A percentile compares a stretch with the other conserved stretches of the same genome.
phyloP scores from a whole-genome alignment of 169 alveolate species.

The Theileria equi region DNA sequence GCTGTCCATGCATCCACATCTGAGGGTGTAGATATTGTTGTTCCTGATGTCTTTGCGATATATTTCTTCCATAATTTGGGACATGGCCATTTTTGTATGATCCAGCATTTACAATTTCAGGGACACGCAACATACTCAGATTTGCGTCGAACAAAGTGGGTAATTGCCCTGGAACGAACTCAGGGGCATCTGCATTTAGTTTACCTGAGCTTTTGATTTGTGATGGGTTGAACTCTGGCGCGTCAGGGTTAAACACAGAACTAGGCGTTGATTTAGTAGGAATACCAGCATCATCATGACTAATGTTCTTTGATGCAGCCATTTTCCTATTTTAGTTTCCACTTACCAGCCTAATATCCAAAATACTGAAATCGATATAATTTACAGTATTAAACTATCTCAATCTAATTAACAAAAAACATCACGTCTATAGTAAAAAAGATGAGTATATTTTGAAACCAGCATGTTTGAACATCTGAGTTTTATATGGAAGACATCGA shows the following conservation, averaged over 20 bases:
- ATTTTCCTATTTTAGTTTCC: background rate
- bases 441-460: too few relatives aligned
- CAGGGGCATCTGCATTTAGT: slow-evolving; percentile 64
- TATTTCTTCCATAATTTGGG: slow-evolving; percentile 25
- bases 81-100: slow-evolving; percentile 28
- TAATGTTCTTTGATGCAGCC: slow-evolving; percentile 1
- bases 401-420: background rate
- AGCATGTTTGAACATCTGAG: too few relatives aligned
- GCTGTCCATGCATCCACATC: slow-evolving; percentile 15
- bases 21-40: slow-evolving; percentile 27
- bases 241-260: slow-evolving; percentile 39
- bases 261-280: background rate
- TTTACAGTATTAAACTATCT: background rate
- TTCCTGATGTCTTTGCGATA: slow-evolving; percentile 22
- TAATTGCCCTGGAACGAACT: slow-evolving; percentile 61
- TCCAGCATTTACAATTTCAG: slow-evolving; percentile 34
- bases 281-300: background rate
- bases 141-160: slow-evolving; percentile 28
- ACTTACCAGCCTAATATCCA: background rate
- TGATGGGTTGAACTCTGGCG: slow-evolving; percentile 61
- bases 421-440: background rate
- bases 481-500: too few relatives aligned
- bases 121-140: slow-evolving; percentile 20
- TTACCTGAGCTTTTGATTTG: slow-evolving; percentile 25
- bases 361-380: too few relatives aligned